Evolutionary conservation across 306 rosid species (phyloP), one percentile per base, ranked within the genome.

Genomic region (Vigna trinervia): DNA sequence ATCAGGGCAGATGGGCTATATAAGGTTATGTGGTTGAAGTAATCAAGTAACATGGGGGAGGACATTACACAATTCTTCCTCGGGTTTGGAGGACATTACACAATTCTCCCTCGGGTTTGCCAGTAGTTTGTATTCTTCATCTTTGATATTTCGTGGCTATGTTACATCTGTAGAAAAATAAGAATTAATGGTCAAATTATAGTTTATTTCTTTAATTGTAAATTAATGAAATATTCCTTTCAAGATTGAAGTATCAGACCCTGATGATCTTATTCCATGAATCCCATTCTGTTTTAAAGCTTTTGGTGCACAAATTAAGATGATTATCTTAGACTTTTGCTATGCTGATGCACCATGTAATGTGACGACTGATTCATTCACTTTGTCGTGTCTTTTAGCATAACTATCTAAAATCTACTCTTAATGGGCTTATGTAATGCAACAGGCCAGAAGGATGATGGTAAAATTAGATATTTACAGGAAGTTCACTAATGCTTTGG

Each of bases 401-500:
- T 66, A 38, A 56, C 28, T 8, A 73, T 83, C 60, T 73, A 41
- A 80, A 73, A 45, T 57, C 72, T 48, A 52, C 46, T 60, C 48
- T 53, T 80, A 23, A 26, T 69, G 67, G 66, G 62, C 80, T 82
- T 81, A 28, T 84, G 67, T 71, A 62, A 63, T 45, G 58, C 81
- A 68, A 83, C 96, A 96, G 99, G 85, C 98, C 38, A 86, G 97
- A 81, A 83, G 99, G 76, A 88, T 96, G 98, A 78, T 91, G 90
- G 84, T 85, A 74, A 96, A 96, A 80, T 86, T 96, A 78, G 99
- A 96, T 71, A 91, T 96, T 67, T 96, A 96, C 85, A 86, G 96
- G 80, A 92, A 89, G 87, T 96, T 96, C 81, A 92, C 99, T 5
- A 96, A 96, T 14, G 96, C 99, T 65, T 84, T 96, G 88, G 99